phyloP scores from a whole-genome alignment of 2,329 filamentous ascomycete species.

The Trichoderma breve region DNA sequence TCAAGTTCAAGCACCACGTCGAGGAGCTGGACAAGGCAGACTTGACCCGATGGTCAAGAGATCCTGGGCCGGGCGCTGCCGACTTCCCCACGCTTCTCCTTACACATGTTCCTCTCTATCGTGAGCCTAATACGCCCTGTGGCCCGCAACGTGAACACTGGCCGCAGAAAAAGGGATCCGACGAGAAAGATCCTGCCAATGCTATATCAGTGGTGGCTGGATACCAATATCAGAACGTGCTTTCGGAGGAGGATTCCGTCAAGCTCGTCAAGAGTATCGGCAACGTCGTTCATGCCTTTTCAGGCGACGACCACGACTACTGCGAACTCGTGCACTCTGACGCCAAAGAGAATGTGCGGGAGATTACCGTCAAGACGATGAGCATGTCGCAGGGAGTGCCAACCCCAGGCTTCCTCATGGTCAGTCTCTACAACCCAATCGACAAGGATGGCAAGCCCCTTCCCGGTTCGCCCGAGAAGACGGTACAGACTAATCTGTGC shows the following conservation, averaged over 20 bases:
- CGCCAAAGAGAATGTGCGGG: slow-evolving; percentile 62
- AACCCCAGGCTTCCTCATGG: slow-evolving; percentile 80
- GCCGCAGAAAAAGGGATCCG: slow-evolving; percentile 64
- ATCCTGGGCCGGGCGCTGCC: slow-evolving; percentile 44
- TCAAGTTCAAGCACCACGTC: slow-evolving; percentile 57
- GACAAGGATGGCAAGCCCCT: slow-evolving; percentile 56
- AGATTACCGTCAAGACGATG: slow-evolving; percentile 94
- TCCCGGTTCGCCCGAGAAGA: slow-evolving; percentile 46
- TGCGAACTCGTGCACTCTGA: slow-evolving; percentile 81
- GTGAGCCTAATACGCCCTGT: slow-evolving; percentile 78
- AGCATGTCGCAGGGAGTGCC: slow-evolving; percentile 96
- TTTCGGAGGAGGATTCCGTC: slow-evolving; percentile 72
- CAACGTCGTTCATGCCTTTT: slow-evolving; percentile 83
- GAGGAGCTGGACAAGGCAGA: slow-evolving; percentile 55
- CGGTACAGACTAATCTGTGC: slow-evolving; percentile 85
- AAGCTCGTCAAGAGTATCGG: slow-evolving; percentile 75
- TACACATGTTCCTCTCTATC: slow-evolving; percentile 86
- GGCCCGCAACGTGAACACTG: slow-evolving; percentile 82
- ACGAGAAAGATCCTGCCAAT: slow-evolving; percentile 69
- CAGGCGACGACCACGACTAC: slow-evolving; percentile 97
- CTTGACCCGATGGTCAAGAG: slow-evolving; percentile 30
- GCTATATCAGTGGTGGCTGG: slow-evolving; percentile 74
- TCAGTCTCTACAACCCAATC: slow-evolving; percentile 90
- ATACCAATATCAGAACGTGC: slow-evolving; percentile 96
- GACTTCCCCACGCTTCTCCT: slow-evolving; percentile 86